Base-by-base conservation (phyloP, 1,139 yeast genomes). In the Hyphopichia pseudoburtonii region DNA sequence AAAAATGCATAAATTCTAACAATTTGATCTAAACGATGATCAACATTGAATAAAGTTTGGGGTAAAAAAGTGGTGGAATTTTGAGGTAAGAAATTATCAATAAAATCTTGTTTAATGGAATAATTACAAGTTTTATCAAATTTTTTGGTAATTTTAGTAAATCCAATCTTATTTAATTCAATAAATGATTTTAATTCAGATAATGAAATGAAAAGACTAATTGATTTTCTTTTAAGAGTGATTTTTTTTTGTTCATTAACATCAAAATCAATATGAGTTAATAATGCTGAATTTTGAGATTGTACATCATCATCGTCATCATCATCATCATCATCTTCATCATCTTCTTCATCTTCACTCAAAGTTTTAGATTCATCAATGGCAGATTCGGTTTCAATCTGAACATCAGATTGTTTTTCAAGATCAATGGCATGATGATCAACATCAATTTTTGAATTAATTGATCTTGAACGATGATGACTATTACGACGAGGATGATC, bases 91-190 rank as follows among this genome's bases (percentile, higher is more conserved):
- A 56, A 80, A 39, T 63, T 62, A 25, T 64, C 62, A 39, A 80
- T 68, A 36, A 80, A 82, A 25, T 68, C 71, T 17, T 64, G 61
- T 50, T 81, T 81, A 40, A 86, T 65, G 27, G 75, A 60, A 32
- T 86, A 78, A 44, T 76, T 76, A 50, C 89, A 69, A 15, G 86
- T 82, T 57, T 90, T 90, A 62, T 90, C 96, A 57, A 86, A 90
- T 64, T 90, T 90, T 57, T 90, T 90, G 48, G 89, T 72, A 34
- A 89, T 90, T 62, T 90, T 90, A 32, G 86, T 76, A 62, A 90
- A 87, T 5, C 97, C 97, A 24, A 95, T 86, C 47, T 75, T 76
- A 67, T 90, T 90, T 49, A 90, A 70, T 52, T 88, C 95, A 37
- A 86, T 72, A 56, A 67, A 90, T 10, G 95, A 86, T 52, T 85